Evolutionary conservation across 106 monocot species (phyloP), one percentile per base, ranked within the genome.

Genomic region (Phalaenopsis aphrodite): DNA sequence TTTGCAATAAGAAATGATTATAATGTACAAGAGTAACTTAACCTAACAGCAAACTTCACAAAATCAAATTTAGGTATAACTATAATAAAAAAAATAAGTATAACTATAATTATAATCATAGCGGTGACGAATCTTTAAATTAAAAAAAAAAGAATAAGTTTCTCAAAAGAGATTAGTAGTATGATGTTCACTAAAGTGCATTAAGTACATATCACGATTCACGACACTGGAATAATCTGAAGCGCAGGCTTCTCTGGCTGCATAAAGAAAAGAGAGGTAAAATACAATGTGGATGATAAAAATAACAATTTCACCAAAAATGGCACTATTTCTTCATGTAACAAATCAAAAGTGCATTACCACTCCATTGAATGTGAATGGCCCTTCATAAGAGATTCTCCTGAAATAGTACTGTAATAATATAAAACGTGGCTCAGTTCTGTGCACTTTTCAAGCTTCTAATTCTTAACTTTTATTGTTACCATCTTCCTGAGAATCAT

Each of bases 301-400:
- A 69, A 48, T 36, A 43, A 24, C 36, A 11, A 52, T 75, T 16
- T 75, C 10, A 74, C 69, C 84, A 43, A 69, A 39, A 87, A 87
- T 80, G 36, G 14, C 73, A 76, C 72, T 78, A 84, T 79, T 81
- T 90, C 83, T 83, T 79, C 80, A 84, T 66, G 75, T 55, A 77
- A 78, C 21, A 77, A 88, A 72, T 79, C 41, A 41, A 79, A 73
- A 73, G 78, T 80, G 78, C 84, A 88, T 48, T 89, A 98, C 97
- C 97, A 93, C 94, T 75, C 87, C 89, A 52, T 87, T 94, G 80
- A 93, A 99, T 65, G 76, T 84, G 4, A 83, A 72, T 77, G 98
- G 98, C 76, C 85, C 94, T 81, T 92, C 85, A 83, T 94, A 99
- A 80, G 94, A 73, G 98, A 99, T 79, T 91, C 85, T 41, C 92